phyloP scores from a whole-genome alignment of 345 rosid genomes.

The Rhodamnia argentea region DNA sequence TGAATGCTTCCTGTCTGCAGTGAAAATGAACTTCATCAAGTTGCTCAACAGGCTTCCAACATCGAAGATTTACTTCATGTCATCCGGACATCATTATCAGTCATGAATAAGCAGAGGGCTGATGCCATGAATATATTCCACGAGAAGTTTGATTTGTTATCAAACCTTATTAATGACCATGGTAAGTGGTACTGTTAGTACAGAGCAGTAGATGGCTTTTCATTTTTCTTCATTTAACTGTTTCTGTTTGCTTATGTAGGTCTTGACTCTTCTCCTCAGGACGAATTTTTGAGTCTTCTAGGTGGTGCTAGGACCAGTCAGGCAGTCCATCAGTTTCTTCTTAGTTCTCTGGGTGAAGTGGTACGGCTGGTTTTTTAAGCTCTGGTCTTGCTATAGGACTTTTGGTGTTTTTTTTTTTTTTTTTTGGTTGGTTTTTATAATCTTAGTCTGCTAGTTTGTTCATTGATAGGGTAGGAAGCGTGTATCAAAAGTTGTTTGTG shows the following conservation, averaged over 20 bases:
- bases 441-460: not conserved
- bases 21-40: slow-evolving; percentile 90
- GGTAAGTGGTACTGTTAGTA: slow-evolving; percentile 36
- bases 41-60: slow-evolving; percentile 86
- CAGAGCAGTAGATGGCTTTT: not conserved
- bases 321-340: too few relatives aligned
- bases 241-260: slow-evolving; percentile 26
- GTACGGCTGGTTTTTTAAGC: too few relatives aligned
- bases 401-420: too few relatives aligned
- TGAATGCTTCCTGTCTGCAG: slow-evolving; percentile 13
- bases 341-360: too few relatives aligned
- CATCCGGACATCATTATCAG: slow-evolving; percentile 55
- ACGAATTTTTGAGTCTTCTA: slow-evolving; percentile 86
- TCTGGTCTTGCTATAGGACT: too few relatives aligned
- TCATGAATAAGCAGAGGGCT: slow-evolving; percentile 79
- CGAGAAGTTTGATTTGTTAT: slow-evolving; percentile 71
- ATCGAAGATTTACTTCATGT: slow-evolving; percentile 83
- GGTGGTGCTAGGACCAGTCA: too few relatives aligned
- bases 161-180: slow-evolving; percentile 55
- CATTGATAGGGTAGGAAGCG: slow-evolving; percentile 70
- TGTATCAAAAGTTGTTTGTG: slow-evolving; percentile 68
- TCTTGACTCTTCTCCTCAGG: slow-evolving; percentile 85
- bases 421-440: slow-evolving; percentile 4
- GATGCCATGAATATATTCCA: slow-evolving; percentile 73
- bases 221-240: not conserved